These are phyloP conservation scores for Penicillium cinerascens DNA, from an alignment of 495 filamentous ascomycete genomes.

Conservation along the genomic window DNA sequence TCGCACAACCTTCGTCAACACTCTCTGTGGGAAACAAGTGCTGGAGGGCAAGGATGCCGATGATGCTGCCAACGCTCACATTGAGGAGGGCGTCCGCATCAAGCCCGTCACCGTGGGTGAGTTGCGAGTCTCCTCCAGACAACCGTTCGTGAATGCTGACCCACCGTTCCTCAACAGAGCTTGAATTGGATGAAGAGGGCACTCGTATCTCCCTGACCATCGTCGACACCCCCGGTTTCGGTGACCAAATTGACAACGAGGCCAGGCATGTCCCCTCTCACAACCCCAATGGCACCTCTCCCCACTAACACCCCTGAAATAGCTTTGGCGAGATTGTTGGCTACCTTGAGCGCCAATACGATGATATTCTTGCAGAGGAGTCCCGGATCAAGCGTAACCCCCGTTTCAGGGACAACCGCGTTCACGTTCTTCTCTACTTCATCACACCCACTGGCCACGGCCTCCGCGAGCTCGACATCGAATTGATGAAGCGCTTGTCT, in stretches of 20 bases:
- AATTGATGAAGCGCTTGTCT: constrained; percentile 98
- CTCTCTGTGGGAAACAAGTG: constrained; percentile 92
- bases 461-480: constrained; percentile 97
- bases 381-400: constrained; percentile 99
- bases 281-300: neutral
- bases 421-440: constrained; percentile 97
- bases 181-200: constrained; percentile 96
- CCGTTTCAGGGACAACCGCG: constrained; percentile 96
- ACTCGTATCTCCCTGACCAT: constrained; percentile 97
- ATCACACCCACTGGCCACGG: constrained; percentile 98
- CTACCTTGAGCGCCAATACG: constrained; percentile 97
- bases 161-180: constrained; percentile 53
- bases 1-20: constrained; percentile 98
- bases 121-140: constrained; percentile 26
- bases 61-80: constrained; percentile 79
- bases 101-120: constrained; percentile 97
- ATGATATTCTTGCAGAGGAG: constrained; percentile 97
- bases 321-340: constrained; percentile 97
- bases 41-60: constrained; percentile 85
- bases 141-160: constrained; percentile 3
- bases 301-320: constrained; percentile 25
- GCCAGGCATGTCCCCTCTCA: constrained; percentile 63
- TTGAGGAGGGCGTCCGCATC: constrained; percentile 96
- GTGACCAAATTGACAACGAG: constrained; percentile 99
- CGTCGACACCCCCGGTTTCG: constrained; percentile 97